Evolutionary conservation across 768 basidiomycete species (phyloP), one percentile per base, ranked within the genome.

Genomic region (Tulasnella calospora): DNA sequence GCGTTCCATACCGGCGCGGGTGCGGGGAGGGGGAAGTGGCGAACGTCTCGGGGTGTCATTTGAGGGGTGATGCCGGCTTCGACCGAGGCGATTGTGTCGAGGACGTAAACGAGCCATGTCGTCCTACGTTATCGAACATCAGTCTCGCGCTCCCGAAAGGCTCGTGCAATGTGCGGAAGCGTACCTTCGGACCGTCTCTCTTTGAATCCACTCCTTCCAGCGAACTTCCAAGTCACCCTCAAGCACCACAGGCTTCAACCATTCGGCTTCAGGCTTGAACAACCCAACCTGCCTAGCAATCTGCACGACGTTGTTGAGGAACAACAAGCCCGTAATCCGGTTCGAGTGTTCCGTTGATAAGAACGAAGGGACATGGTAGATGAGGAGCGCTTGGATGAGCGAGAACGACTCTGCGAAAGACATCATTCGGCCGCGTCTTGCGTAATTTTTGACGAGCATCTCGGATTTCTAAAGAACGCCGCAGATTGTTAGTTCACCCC

Each of bases 1-100:
- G 85, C 85, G 71, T 81, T 81, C 85, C 85, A 86, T 3, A 85
- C 69, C 8, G 82, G 80, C 75, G 85, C 84, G 3, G 85, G 81
- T 3, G 84, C 84, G 9, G 85, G 85, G 0, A 85, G 81, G 0
- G 85, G 85, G 61, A 86, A 71, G 44, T 81, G 75, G 19, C 82
- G 81, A 0, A 85, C 33, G 47, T 85, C 85, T 71, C 78, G 80
- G 0, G 83, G 78, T 7, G 80, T 73, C 2, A 85, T 80, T 71
- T 82, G 81, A 30, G 82, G 82, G 15, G 81, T 82, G 74, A 83
- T 82, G 46, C 82, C 83, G 46, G 84, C 81, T 76, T 86, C 85
- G 73, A 86, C 79, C 9, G 83, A 82, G 19, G 83, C 83, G 36
- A 86, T 78, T 2, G 84, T 84, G 74, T 86, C 85, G 76, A 85